phyloP scores from a whole-genome alignment of 1,284 basidiomycete species.

The Ceratobasidium sp. region DNA sequence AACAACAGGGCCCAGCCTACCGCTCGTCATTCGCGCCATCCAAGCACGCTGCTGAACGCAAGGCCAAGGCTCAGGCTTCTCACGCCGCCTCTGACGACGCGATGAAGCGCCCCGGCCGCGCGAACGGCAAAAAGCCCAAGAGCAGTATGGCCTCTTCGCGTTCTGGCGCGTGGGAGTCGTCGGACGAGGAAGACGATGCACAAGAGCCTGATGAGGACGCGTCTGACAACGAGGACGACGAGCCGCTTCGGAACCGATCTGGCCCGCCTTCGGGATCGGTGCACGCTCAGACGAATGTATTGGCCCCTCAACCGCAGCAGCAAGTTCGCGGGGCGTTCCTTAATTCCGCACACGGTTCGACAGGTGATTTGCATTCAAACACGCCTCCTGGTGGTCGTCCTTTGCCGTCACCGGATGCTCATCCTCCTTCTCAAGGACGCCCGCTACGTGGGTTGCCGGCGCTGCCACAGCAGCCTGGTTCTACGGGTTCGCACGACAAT shows the following conservation, averaged over 20 bases:
- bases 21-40: slow-evolving; percentile 86
- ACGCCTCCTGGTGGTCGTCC: slow-evolving; percentile 51
- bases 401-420: slow-evolving; percentile 49
- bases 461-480: slow-evolving; percentile 47
- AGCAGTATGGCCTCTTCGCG: slow-evolving; percentile 61
- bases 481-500: slow-evolving; percentile 27
- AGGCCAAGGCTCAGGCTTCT: slow-evolving; percentile 84
- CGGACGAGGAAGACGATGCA: slow-evolving; percentile 84
- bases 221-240: slow-evolving; percentile 72
- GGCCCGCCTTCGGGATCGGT: slow-evolving; percentile 54
- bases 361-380: slow-evolving; percentile 38
- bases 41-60: slow-evolving; percentile 82
- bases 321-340: slow-evolving; percentile 52
- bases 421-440: slow-evolving; percentile 48
- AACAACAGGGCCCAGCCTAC: slow-evolving; percentile 71
- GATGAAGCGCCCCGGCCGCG: slow-evolving; percentile 76
- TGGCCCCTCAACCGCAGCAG: slow-evolving; percentile 53
- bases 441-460: slow-evolving; percentile 52
- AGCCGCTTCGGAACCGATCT: slow-evolving; percentile 52
- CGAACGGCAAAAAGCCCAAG: slow-evolving; percentile 64
- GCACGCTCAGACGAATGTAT: slow-evolving; percentile 54
- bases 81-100: slow-evolving; percentile 83
- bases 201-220: slow-evolving; percentile 80
- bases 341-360: slow-evolving; percentile 35
- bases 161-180: slow-evolving; percentile 76